These are phyloP conservation scores for Ustanciosporium gigantosporum DNA, from an alignment of 1,284 basidiomycete genomes.

Conservation along the genomic window DNA sequence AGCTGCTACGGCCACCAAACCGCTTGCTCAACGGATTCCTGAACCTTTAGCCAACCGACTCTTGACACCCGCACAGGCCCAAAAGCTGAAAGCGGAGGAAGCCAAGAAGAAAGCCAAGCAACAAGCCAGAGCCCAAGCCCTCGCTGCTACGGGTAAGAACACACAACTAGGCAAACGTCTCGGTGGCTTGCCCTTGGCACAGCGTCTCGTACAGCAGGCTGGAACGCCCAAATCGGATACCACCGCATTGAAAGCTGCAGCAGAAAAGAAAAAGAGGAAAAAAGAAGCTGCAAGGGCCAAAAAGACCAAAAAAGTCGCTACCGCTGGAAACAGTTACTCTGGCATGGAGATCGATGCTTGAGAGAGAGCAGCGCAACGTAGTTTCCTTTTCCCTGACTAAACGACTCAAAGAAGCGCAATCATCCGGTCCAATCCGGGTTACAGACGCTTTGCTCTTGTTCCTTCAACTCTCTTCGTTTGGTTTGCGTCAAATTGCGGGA, in stretches of 20 bases:
- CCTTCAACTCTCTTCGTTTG: too few species aligned
- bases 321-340: neutral
- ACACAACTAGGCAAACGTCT: slow-evolving; percentile 27
- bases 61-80: slow-evolving; percentile 32
- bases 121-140: slow-evolving; percentile 20
- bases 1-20: slow-evolving; percentile 4
- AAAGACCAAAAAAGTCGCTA: slow-evolving; percentile 6
- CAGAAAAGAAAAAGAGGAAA: slow-evolving; percentile 36
- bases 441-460: too few species aligned
- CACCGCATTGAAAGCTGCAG: slow-evolving; percentile 19
- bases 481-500: too few species aligned
- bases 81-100: slow-evolving; percentile 34
- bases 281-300: slow-evolving; percentile 21
- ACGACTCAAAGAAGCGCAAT: too few species aligned
- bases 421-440: too few species aligned
- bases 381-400: too few species aligned
- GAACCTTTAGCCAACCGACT: slow-evolving; percentile 38
- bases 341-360: slow-evolving; percentile 30
- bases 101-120: slow-evolving; percentile 34
- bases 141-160: slow-evolving; percentile 25
- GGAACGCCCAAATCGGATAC: slow-evolving; percentile 34
- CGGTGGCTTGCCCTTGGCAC: slow-evolving; percentile 30
- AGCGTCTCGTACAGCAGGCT: slow-evolving; percentile 31
- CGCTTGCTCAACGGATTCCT: slow-evolving; percentile 23
- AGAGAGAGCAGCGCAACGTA: too few species aligned